A percentile compares a stretch with the other conserved stretches of the same genome.
Evolutionary conservation across 768 basidiomycete genomes (phyloP).

Genomic region (Mrakia blollopis): DNA sequence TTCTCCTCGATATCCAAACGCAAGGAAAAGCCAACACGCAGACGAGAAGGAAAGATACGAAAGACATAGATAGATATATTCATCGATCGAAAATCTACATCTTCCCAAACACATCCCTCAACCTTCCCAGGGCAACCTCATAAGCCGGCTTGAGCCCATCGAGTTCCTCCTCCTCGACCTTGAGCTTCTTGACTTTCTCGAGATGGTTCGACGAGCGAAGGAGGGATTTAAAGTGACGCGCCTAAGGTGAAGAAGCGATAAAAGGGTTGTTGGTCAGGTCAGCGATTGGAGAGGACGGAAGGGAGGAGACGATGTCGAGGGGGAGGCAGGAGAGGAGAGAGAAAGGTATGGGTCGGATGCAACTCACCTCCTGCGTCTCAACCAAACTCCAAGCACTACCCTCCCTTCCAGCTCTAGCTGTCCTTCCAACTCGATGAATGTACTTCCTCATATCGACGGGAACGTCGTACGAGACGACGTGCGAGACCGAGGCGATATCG

Average conservation of each 20-base stretch:
- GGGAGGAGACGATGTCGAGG: slow-evolving; percentile 46
- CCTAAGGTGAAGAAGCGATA: slow-evolving; percentile 49
- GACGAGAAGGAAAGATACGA: too few relatives aligned
- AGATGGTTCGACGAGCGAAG: slow-evolving; percentile 67
- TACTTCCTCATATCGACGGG: slow-evolving; percentile 99
- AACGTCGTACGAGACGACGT: slow-evolving; percentile 91
- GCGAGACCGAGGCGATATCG: slow-evolving; percentile 83
- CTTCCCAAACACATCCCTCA: slow-evolving; percentile 9
- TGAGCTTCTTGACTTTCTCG: slow-evolving; percentile 61
- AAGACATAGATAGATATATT: too few relatives aligned
- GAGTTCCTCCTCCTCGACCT: slow-evolving; percentile 60
- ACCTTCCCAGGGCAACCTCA: slow-evolving; percentile 48
- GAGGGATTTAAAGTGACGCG: slow-evolving; percentile 81
- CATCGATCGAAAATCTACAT: neutral
- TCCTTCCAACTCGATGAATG: slow-evolving; percentile 92
- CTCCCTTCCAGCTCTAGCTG: slow-evolving; percentile 80
- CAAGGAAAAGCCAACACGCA: too few relatives aligned
- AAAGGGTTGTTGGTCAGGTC: neutral
- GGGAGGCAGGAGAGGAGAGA: too few relatives aligned
- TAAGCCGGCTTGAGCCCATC: slow-evolving; percentile 58
- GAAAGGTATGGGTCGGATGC: neutral
- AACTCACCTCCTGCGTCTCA: slow-evolving; percentile 65
- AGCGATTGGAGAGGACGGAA: slow-evolving; percentile 44
- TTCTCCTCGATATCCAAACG: too few relatives aligned
- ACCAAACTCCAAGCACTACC: slow-evolving; percentile 94